phyloP scores from a whole-genome alignment of 1,139 yeast species.

The Lodderomyces pseudojiufengensis region DNA sequence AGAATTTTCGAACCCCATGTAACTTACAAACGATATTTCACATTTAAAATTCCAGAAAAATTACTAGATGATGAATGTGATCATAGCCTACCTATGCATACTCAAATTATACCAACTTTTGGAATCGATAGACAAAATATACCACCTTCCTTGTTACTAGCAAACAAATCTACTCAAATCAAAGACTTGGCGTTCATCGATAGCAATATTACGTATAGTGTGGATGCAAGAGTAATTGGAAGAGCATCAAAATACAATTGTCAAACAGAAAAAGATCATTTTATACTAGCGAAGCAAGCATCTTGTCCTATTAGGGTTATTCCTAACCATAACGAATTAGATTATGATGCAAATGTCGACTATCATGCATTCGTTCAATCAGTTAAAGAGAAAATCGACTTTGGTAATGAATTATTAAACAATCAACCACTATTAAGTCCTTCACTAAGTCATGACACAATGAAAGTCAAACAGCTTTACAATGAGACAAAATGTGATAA shows the following conservation, averaged over 20 bases:
- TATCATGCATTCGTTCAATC: conserved; percentile 37
- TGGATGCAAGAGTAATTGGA: conserved; percentile 44
- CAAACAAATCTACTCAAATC: conserved; percentile 17
- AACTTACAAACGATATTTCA: conserved; percentile 41
- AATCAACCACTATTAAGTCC: conserved; percentile 10
- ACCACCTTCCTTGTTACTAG: conserved; percentile 23
- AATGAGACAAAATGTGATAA: conserved; percentile 8
- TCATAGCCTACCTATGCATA: conserved; percentile 35
- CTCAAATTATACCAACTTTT: conserved; percentile 37
- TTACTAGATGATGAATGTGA: conserved; percentile 42
- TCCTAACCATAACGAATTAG: conserved; percentile 28
- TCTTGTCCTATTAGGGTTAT: conserved; percentile 34
- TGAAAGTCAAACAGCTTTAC: conserved; percentile 36
- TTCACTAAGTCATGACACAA: conserved; percentile 11
- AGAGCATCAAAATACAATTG: conserved; percentile 34
- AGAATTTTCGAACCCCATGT: conserved; percentile 36
- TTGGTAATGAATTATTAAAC: conserved; percentile 23
- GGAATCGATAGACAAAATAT: conserved; percentile 28
- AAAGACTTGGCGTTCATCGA: conserved; percentile 40
- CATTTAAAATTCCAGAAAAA: conserved; percentile 41
- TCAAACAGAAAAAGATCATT: conserved; percentile 24
- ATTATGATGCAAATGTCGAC: conserved; percentile 25
- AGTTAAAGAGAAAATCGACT: conserved; percentile 28
- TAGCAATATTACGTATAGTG: conserved; percentile 34
- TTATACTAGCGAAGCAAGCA: conserved; percentile 37